Evolutionary conservation across 2,329 filamentous ascomycete species (phyloP).

Genomic region (Cytospora schulzeri): DNA sequence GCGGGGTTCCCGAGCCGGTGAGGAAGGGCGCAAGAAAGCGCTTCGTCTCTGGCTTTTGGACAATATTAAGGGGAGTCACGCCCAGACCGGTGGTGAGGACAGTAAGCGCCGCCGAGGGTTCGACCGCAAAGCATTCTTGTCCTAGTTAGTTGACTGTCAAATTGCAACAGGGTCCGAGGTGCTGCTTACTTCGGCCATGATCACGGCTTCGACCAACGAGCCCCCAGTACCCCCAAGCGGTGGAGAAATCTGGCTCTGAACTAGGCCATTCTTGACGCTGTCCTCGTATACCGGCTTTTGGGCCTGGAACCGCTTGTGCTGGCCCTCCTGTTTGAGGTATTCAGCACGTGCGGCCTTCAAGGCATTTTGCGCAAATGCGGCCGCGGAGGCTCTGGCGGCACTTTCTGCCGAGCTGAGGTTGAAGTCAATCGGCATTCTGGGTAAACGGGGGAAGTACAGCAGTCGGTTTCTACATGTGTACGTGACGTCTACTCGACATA

Average conservation of each 20-base stretch:
- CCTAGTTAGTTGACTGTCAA: not conserved
- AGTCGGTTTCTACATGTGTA: not conserved
- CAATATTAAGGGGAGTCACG: slow-evolving; percentile 52
- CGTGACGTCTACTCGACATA: not conserved
- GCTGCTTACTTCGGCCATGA: slow-evolving; percentile 40
- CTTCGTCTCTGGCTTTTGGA: slow-evolving; percentile 43
- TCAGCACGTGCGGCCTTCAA: not conserved
- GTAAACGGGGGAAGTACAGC: not conserved
- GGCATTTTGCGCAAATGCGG: not conserved
- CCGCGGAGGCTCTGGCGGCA: not conserved
- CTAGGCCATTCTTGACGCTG: slow-evolving; percentile 46
- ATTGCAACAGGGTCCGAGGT: not conserved
- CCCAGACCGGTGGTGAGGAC: slow-evolving; percentile 56
- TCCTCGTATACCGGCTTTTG: slow-evolving; percentile 48
- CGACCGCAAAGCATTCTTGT: slow-evolving; percentile 55
- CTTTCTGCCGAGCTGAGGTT: not conserved
- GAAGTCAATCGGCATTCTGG: slow-evolving; percentile 1
- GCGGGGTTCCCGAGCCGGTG: slow-evolving; percentile 44
- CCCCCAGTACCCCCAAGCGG: slow-evolving; percentile 48
- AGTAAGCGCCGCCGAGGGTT: slow-evolving; percentile 51
- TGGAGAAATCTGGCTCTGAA: slow-evolving; percentile 50
- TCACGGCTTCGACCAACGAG: slow-evolving; percentile 49
- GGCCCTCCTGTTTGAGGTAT: slow-evolving; percentile 11
- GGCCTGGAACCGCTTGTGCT: slow-evolving; percentile 47
- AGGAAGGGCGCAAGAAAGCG: slow-evolving; percentile 53